Percentiles rank a stretch among this genome's conserved stretches.
These are phyloP conservation scores for Solanum pinnatisectum DNA, from an alignment of 257 asterid species.

Conservation along the genomic window DNA sequence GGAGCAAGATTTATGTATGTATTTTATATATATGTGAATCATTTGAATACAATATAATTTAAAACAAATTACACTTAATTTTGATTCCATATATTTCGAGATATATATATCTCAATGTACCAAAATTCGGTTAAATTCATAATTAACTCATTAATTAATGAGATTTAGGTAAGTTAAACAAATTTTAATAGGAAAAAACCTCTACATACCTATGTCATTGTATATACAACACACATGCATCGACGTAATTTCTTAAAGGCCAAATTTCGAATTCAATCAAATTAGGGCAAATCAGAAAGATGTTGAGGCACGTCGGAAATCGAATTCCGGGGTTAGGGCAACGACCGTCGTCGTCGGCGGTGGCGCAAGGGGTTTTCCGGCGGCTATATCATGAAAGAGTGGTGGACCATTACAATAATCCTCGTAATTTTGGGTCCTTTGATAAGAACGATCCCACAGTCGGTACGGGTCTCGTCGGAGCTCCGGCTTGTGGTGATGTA, in stretches of 20 bases:
- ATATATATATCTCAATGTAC: no score
- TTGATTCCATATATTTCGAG: accelerated
- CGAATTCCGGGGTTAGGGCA: slow-evolving; percentile 26
- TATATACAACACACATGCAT: background rate
- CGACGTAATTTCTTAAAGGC: background rate
- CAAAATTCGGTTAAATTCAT: no score
- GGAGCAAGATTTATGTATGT: no score
- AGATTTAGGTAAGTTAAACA: no score
- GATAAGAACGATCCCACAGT: slow-evolving; percentile 69
- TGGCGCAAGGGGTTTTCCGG: slow-evolving; percentile 7
- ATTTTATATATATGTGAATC: no score
- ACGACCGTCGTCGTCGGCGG: background rate
- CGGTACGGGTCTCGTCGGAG: slow-evolving; percentile 92
- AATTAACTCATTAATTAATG: no score
- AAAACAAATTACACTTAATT: no score
- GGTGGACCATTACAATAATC: slow-evolving; percentile 90
- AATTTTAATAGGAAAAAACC: no score
- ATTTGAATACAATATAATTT: no score
- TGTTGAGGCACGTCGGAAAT: slow-evolving; percentile 45
- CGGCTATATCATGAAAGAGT: slow-evolving; percentile 85
- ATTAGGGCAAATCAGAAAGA: slow-evolving; percentile 5
- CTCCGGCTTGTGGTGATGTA: slow-evolving; percentile 98
- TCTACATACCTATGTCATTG: background rate
- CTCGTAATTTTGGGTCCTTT: slow-evolving; percentile 87
- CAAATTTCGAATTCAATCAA: background rate